Conservation (phyloP, 176 grass and related monocot species). For the Carex pumila region DNA sequence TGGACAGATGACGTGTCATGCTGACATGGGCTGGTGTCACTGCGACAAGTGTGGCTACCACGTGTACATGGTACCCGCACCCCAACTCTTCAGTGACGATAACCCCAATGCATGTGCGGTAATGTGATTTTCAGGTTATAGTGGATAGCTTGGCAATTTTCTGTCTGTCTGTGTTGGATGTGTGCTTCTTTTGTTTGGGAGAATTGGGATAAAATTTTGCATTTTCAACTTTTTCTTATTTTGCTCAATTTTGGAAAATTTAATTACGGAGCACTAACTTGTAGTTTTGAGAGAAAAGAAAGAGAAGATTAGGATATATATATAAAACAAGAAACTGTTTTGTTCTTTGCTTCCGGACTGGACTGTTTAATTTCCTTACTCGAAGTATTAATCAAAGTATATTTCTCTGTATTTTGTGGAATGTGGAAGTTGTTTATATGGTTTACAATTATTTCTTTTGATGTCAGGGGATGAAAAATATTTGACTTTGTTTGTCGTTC, state of each 20-base stretch:
- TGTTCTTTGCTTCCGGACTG: no score
- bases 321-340: neutral
- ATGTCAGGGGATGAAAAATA: no score
- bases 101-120: constrained; percentile 77
- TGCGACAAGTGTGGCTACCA: constrained; percentile 30
- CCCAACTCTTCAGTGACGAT: constrained; percentile 67
- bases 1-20: neutral
- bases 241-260: neutral
- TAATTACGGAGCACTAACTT: neutral
- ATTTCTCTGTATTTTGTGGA: no score
- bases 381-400: no score
- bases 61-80: constrained; percentile 31
- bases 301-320: neutral
- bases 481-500: no score
- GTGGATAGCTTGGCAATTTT: no score
- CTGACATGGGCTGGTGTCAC: constrained; percentile 20
- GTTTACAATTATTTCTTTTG: no score
- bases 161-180: neutral
- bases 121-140: constrained; percentile 29
- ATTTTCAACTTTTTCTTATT: neutral
- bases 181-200: neutral
- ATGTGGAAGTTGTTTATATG: no score
- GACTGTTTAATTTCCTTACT: no score
- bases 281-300: neutral
- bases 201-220: neutral